Base-by-base conservation (phyloP, 1,284 basidiomycete genomes). In the Apiotrichum sp. region DNA sequence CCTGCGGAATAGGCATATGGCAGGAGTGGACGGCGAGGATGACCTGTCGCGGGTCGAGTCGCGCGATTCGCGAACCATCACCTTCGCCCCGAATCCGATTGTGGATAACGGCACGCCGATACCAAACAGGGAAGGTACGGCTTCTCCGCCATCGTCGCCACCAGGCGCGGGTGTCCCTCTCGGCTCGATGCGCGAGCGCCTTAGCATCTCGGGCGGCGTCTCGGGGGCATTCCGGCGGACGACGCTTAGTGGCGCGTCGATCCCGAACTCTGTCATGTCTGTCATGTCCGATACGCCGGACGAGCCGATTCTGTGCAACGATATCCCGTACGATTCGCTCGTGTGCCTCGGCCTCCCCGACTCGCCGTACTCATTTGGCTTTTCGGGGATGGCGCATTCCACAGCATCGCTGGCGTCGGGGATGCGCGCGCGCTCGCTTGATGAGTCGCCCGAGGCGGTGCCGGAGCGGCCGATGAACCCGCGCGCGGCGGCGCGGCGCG, bases 241-340 rank as follows among this genome's bases (percentile, higher is more conserved):
- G 6, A 65, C 61, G 3, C 29, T 64, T 16, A 65, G 67, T 1
- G 66, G 66, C 13, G 61, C 62, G 3, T 65, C 65, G 2, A 13
- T 38, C 36, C 36, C 36, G 8, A 38, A 38, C 36, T 8, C 8
- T 38, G 58, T 67, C 32, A 62, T 49, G 29, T 70, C 70, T 4
- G 46, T 70, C 57, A 53, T 64, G 47, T 71, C 71, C 4, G 65
- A 68, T 29, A 65, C 64, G 3, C 53, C 32, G 3, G 62, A 59
- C 31, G 55, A 59, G 13, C 14, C 13, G 35, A 39, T 41, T 11
- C 38, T 41, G 22, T 77, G 80, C 62, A 80, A 82, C 61, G 88
- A 86, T 4, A 82, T 95, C n/a, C 87, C 91, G 0, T 88, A 87
- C 71, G 83, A 85, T 61, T 85, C 84, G 57, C 82, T 95, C 16